These are phyloP conservation scores for Lycium barbarum DNA, from an alignment of 257 asterid species.

Conservation along the genomic window DNA sequence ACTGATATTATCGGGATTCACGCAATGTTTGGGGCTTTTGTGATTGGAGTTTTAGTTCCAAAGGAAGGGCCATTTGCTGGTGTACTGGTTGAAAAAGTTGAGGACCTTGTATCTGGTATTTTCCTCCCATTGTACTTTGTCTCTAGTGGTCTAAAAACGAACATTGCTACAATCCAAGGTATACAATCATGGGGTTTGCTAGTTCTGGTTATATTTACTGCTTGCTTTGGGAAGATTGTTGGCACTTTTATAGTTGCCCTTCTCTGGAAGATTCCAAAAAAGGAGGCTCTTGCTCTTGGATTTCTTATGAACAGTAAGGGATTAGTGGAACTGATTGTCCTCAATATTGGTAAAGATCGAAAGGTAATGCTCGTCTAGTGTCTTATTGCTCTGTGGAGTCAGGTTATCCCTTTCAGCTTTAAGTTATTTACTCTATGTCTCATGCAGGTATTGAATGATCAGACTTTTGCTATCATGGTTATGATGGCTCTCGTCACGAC, in stretches of 20 bases:
- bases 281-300: constrained; percentile 77
- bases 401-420: not conserved
- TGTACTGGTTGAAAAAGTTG: constrained; percentile 79
- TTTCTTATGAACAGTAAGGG: constrained; percentile 83
- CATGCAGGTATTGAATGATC: constrained; percentile 63
- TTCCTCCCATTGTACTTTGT: constrained; percentile 86
- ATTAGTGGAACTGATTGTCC: constrained; percentile 87
- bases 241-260: constrained; percentile 67
- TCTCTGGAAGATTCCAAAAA: constrained; percentile 57
- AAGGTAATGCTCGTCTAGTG: constrained; percentile 48
- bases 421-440: not conserved
- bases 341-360: constrained; percentile 82
- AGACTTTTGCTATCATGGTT: constrained; percentile 70
- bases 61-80: constrained; percentile 83
- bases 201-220: constrained; percentile 65
- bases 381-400: not conserved
- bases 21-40: constrained; percentile 91
- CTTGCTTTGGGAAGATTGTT: constrained; percentile 78
- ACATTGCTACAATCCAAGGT: constrained; percentile 78
- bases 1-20: constrained; percentile 85
- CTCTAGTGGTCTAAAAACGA: constrained; percentile 82
- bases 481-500: constrained; percentile 70
- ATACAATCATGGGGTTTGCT: constrained; percentile 81
- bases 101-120: constrained; percentile 84
- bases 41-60: constrained; percentile 76